phyloP scores from a whole-genome alignment of 176 grass and related monocot genomes.

The Chrysopogon serrulatus region DNA sequence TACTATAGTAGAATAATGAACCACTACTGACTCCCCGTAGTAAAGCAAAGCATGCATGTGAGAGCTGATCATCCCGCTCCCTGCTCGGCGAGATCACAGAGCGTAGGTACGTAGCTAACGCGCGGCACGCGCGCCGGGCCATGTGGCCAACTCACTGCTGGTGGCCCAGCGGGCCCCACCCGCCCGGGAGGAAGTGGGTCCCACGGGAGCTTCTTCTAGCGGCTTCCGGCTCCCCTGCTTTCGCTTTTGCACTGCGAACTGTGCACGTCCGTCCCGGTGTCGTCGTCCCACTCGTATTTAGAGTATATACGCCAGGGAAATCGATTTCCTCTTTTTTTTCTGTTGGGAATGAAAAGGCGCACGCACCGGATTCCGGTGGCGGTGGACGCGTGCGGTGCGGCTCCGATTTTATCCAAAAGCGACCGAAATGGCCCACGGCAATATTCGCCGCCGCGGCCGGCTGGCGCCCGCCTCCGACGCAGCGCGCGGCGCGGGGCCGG shows the following conservation, averaged over 20 bases:
- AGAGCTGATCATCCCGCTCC: not conserved
- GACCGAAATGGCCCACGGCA: no score
- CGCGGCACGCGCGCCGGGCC: not conserved
- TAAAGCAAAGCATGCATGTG: not conserved
- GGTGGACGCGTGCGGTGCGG: not conserved
- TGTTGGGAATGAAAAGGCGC: not conserved
- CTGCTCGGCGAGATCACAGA: not conserved
- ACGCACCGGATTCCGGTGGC: not conserved
- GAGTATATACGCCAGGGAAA: no score
- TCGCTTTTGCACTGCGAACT: not conserved
- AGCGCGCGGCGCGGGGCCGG: no score
- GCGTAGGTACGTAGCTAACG: not conserved
- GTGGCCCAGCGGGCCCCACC: not conserved
- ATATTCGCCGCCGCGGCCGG: no score
- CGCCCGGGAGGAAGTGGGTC: not conserved
- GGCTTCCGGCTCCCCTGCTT: not conserved
- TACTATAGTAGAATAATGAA: not conserved
- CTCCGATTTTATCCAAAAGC: no score
- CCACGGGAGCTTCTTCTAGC: not conserved
- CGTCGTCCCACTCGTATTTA: not conserved
- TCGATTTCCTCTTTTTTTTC: no score
- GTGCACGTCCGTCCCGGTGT: not conserved
- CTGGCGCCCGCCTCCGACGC: no score
- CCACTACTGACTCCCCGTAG: not conserved
- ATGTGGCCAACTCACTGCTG: slow-evolving; percentile 45